Evolutionary conservation across 768 basidiomycete genomes (phyloP).

Genomic region (Boletus rubroflammeus): DNA sequence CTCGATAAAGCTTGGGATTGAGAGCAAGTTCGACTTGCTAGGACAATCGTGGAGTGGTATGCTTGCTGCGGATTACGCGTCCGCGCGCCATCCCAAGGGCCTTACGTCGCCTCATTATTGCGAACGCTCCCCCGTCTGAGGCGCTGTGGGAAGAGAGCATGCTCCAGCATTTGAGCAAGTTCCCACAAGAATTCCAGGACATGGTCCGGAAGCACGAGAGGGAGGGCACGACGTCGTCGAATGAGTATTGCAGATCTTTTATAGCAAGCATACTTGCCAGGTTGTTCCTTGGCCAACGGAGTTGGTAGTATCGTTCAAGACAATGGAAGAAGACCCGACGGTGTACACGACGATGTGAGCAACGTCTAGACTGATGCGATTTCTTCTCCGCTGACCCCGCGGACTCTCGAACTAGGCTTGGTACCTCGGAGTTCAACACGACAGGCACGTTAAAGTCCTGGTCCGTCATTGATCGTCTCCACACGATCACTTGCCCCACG

Average conservation of each 20-base stretch:
- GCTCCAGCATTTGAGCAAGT: constrained; percentile 19
- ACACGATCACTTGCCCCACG: constrained; percentile 37
- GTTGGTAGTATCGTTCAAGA: constrained; percentile 21
- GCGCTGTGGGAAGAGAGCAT: constrained; percentile 23
- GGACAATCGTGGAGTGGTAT: constrained; percentile 60
- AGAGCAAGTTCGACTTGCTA: constrained; percentile 38
- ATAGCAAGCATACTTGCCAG: constrained; percentile 32
- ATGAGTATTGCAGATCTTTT: constrained; percentile 33
- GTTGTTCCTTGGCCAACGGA: constrained; percentile 32
- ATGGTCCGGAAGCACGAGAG: constrained; percentile 28
- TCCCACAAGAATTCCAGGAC: constrained; percentile 26
- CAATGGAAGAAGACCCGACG: constrained; percentile 28
- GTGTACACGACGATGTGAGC: constrained; percentile 34
- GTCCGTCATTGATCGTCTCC: constrained; percentile 41
- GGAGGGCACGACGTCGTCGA: constrained; percentile 28
- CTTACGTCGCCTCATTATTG: constrained; percentile 35
- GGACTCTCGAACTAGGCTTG: not conserved
- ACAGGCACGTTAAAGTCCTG: constrained; percentile 42
- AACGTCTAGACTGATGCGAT: not conserved
- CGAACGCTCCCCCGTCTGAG: constrained; percentile 31
- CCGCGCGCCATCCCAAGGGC: constrained; percentile 35
- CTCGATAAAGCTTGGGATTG: constrained; percentile 44
- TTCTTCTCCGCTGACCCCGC: not conserved
- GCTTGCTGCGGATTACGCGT: constrained; percentile 39
- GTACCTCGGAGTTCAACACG: constrained; percentile 32